Conservation (phyloP, 176 grass and related monocot species). For the Hyparrhenia diplandra region DNA sequence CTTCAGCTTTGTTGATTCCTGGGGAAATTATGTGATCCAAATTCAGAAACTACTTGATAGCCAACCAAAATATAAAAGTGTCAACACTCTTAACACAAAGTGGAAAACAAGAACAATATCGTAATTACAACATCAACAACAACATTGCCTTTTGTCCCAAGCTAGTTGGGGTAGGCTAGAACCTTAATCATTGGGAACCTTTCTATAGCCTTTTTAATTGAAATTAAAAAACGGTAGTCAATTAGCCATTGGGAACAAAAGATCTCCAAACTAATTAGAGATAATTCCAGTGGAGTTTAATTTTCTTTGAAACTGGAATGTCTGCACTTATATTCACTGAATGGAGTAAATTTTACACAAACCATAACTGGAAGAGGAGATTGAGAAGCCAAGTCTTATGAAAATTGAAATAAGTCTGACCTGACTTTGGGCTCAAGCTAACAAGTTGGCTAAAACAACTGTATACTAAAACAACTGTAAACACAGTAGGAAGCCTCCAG, state of each 20-base stretch:
- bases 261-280: neutral
- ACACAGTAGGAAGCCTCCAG: neutral
- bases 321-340: neutral
- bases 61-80: neutral
- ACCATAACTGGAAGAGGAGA: neutral
- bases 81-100: constrained; percentile 21
- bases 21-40: neutral
- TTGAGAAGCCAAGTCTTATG: neutral
- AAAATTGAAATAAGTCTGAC: neutral
- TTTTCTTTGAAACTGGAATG: neutral
- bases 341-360: neutral
- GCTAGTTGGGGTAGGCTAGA: too few relatives aligned
- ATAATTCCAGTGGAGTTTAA: neutral
- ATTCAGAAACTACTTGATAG: constrained; percentile 1
- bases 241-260: neutral
- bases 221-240: constrained; percentile 7
- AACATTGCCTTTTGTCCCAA: too few relatives aligned
- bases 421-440: too few relatives aligned
- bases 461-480: too few relatives aligned
- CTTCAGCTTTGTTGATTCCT: constrained; percentile 57
- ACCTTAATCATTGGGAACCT: too few relatives aligned
- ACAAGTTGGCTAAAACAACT: too few relatives aligned
- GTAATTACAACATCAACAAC: too few relatives aligned
- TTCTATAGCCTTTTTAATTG: too few relatives aligned
- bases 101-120: too few relatives aligned